Conservation (phyloP, 495 filamentous ascomycete genomes). For the Aspergillus mulundensis region DNA sequence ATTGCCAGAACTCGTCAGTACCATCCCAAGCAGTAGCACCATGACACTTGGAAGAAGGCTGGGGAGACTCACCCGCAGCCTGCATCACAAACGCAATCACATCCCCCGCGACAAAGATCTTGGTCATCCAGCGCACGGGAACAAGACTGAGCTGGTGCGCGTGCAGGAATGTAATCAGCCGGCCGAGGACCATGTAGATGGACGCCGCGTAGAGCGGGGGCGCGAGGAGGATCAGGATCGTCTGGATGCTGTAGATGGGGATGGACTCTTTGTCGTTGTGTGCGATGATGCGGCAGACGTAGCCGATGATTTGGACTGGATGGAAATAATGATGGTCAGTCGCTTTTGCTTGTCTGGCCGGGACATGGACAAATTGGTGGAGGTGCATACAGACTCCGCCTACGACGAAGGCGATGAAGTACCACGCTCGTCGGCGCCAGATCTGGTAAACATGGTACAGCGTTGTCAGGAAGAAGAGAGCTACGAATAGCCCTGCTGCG, state of each 20-base stretch:
- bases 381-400: conserved; percentile 48
- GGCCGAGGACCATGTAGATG: not conserved
- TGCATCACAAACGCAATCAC: conserved; percentile 34
- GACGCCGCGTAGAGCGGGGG: conserved; percentile 45
- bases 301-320: conserved; percentile 57
- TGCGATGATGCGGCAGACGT: conserved; percentile 47
- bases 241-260: conserved; percentile 41
- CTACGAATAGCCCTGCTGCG: conserved; percentile 45
- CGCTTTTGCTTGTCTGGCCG: not conserved
- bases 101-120: conserved; percentile 34
- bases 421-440: conserved; percentile 48
- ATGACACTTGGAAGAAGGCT: not conserved
- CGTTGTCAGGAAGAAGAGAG: conserved; percentile 44
- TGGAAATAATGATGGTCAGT: not conserved
- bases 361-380: not conserved
- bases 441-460: conserved; percentile 47
- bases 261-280: conserved; percentile 24
- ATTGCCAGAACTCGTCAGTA: no score
- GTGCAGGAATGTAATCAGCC: conserved; percentile 42
- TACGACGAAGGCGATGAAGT: conserved; percentile 55
- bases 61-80: conserved; percentile 20
- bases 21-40: no score
- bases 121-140: conserved; percentile 28
- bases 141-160: conserved; percentile 35
- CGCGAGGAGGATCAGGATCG: not conserved